phyloP scores from a whole-genome alignment of 2,329 filamentous ascomycete genomes.

The Eutypa lata region DNA sequence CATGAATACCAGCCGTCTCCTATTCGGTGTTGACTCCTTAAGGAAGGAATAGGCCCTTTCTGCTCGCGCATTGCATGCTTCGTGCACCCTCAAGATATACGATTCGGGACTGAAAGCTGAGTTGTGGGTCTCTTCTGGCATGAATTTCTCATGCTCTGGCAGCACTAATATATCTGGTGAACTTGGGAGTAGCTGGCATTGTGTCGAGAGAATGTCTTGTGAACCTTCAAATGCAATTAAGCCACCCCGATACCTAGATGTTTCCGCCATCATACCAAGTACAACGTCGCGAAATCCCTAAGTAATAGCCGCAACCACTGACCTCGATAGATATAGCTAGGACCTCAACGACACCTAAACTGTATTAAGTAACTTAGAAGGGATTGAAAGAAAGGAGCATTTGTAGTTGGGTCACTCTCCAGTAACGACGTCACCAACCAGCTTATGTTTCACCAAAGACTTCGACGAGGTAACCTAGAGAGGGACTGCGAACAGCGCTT shows the following conservation, averaged over 20 bases:
- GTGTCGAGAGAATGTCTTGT: conserved; percentile 51
- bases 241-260: conserved; percentile 39
- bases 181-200: conserved; percentile 57
- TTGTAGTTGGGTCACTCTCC: no score
- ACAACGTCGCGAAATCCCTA: background rate
- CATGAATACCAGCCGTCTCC: conserved; percentile 57
- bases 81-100: conserved; percentile 49
- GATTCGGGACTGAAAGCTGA: conserved; percentile 33
- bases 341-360: no score
- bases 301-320: background rate
- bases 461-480: no score
- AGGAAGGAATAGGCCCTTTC: conserved; percentile 52
- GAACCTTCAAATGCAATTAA: conserved; percentile 61
- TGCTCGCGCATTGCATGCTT: conserved; percentile 44
- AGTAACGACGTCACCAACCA: no score
- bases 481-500: no score
- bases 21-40: conserved; percentile 38
- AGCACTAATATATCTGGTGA: conserved; percentile 58
- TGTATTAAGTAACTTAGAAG: no score
- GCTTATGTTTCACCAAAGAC: no score
- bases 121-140: conserved; percentile 28
- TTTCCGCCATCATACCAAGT: conserved; percentile 21
- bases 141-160: conserved; percentile 48
- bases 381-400: no score
- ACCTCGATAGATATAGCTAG: background rate